Evolutionary conservation across 148 eudicot species (phyloP).

Genomic region (Persicaria tinctoria): DNA sequence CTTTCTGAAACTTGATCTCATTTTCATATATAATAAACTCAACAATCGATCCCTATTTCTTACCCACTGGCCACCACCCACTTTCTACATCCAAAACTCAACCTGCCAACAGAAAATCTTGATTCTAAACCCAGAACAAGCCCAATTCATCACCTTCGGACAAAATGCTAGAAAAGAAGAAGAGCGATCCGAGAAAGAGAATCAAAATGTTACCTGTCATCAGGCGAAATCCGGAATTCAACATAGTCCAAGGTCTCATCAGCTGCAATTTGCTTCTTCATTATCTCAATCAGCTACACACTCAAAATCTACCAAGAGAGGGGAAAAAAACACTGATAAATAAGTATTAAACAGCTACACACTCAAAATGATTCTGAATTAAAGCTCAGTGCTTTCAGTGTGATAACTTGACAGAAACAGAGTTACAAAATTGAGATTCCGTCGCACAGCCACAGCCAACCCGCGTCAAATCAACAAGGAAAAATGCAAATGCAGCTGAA

Average conservation of each 20-base stretch:
- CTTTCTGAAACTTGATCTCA: not conserved
- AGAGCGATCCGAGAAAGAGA: not conserved
- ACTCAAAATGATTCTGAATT: not conserved
- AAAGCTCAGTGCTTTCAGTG: not conserved
- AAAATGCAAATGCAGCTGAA: slow-evolving; percentile 1
- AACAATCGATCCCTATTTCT: not conserved
- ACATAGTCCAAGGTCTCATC: slow-evolving; percentile 13
- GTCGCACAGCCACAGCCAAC: slow-evolving; percentile 1
- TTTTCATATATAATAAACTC: not conserved
- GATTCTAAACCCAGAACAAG: not conserved
- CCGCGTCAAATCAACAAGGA: not conserved
- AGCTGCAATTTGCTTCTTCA: slow-evolving; percentile 3
- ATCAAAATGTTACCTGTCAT: slow-evolving; percentile 1
- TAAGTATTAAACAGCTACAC: not conserved
- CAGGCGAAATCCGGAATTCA: slow-evolving; percentile 13
- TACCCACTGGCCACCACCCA: not conserved
- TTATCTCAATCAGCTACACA: slow-evolving; percentile 5
- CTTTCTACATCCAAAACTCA: not conserved
- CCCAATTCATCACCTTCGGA: not conserved
- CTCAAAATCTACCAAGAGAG: not conserved
- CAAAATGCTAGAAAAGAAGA: not conserved
- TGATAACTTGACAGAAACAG: not conserved
- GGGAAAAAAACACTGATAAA: not conserved
- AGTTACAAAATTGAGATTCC: not conserved
- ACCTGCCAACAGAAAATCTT: not conserved